Percentiles rank a stretch among this genome's conserved stretches.
Conservation (phyloP, 345 rosid genomes). For the Citrus sp. region DNA sequence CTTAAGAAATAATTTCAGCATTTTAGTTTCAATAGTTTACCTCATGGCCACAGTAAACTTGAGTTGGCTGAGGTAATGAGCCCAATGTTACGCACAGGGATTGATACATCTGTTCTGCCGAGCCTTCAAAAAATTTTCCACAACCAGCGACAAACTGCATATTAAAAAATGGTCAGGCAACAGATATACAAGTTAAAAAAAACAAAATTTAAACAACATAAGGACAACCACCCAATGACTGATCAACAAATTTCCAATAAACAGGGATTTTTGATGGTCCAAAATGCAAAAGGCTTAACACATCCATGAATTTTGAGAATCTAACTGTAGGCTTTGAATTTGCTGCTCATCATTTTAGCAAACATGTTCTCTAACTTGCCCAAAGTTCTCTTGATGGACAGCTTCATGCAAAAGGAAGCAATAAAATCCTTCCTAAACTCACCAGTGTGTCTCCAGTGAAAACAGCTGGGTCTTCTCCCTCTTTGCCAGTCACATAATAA, state of each 20-base stretch:
- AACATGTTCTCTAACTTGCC: background rate
- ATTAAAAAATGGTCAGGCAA: background rate
- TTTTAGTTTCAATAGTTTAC: constrained; percentile 34
- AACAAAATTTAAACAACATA: background rate
- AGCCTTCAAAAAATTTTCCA: constrained; percentile 90
- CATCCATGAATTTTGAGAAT: background rate
- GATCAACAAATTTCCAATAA: background rate
- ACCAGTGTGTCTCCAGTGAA: constrained; percentile 94
- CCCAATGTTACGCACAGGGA: constrained; percentile 86
- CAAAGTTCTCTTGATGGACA: background rate
- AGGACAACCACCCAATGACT: background rate
- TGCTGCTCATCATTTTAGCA: background rate
- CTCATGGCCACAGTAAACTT: constrained; percentile 93
- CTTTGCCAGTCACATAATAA: constrained; percentile 64
- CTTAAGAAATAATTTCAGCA: background rate
- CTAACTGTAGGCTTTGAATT: background rate
- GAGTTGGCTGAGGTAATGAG: constrained; percentile 80
- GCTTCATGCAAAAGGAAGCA: background rate
- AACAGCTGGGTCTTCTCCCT: constrained; percentile 64
- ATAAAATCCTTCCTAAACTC: constrained; percentile 20
- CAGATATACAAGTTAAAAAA: constrained; percentile 2
- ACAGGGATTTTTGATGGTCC: background rate
- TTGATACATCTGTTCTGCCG: constrained; percentile 93
- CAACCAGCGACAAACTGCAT: constrained; percentile 87
- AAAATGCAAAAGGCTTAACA: background rate